Evolutionary conservation across 495 filamentous ascomycete species (phyloP).

Genomic region (Penicillium alfredii): DNA sequence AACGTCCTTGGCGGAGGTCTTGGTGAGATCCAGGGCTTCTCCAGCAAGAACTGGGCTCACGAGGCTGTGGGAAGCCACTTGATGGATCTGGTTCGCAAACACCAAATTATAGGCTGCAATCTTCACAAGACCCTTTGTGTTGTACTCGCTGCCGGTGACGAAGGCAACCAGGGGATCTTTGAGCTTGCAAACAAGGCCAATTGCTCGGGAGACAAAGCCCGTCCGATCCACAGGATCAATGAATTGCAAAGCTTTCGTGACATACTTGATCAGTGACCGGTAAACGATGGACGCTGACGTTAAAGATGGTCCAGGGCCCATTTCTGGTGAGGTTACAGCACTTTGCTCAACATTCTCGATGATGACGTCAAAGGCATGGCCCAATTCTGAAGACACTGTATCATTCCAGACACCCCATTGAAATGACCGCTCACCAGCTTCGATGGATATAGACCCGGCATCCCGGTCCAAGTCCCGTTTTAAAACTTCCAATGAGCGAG

Average conservation of each 20-base stretch:
- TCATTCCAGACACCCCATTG: slow-evolving; percentile 70
- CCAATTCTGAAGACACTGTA: slow-evolving; percentile 59
- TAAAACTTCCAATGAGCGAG: slow-evolving; percentile 39
- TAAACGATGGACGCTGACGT: slow-evolving; percentile 14
- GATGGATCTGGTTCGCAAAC: slow-evolving; percentile 37
- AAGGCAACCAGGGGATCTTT: slow-evolving; percentile 23
- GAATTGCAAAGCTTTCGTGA: slow-evolving; percentile 46
- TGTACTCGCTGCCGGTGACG: slow-evolving; percentile 12
- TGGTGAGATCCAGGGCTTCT: slow-evolving; percentile 26
- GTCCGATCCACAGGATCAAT: slow-evolving; percentile 45
- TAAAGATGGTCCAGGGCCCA: background rate
- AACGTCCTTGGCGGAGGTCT: slow-evolving; percentile 25
- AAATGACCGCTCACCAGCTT: slow-evolving; percentile 44
- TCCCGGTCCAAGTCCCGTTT: slow-evolving; percentile 28
- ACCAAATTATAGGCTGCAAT: slow-evolving; percentile 32
- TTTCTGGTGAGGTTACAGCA: slow-evolving; percentile 3
- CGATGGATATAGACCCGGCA: slow-evolving; percentile 29
- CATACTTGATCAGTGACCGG: slow-evolving; percentile 40
- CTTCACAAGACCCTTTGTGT: slow-evolving; percentile 14
- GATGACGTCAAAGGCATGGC: slow-evolving; percentile 51
- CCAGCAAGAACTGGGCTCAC: slow-evolving; percentile 18
- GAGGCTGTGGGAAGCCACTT: slow-evolving; percentile 35
- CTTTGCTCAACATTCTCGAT: slow-evolving; percentile 21
- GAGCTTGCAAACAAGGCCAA: slow-evolving; percentile 23
- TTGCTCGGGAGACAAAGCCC: slow-evolving; percentile 31